phyloP scores from a whole-genome alignment of 495 filamentous ascomycete genomes.

The Darksidea phi region DNA sequence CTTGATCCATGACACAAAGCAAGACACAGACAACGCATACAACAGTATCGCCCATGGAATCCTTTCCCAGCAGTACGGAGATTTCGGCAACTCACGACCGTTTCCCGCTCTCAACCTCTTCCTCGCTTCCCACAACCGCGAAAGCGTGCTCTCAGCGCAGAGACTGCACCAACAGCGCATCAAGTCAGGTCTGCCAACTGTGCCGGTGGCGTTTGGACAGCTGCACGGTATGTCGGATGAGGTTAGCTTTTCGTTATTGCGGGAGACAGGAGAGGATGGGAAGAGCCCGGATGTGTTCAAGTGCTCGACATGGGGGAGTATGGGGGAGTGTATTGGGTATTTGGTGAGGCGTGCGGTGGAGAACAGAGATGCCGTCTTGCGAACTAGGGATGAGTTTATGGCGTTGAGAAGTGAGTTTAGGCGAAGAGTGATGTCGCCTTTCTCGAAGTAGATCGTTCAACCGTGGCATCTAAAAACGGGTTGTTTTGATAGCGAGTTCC shows the following conservation, averaged over 20 bases:
- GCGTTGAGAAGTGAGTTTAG: neutral
- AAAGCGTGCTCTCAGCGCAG: conserved; percentile 69
- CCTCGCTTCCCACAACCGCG: conserved; percentile 83
- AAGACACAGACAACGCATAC: conserved; percentile 46
- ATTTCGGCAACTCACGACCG: conserved; percentile 13
- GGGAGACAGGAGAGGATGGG: conserved; percentile 36
- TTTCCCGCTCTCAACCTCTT: conserved; percentile 68
- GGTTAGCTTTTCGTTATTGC: conserved; percentile 74
- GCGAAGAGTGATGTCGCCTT: too few species aligned
- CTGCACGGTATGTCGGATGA: conserved; percentile 96
- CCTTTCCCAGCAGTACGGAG: conserved; percentile 27
- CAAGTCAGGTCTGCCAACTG: conserved; percentile 43
- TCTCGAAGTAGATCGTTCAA: too few species aligned
- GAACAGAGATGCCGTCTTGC: conserved; percentile 79
- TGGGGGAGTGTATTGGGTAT: conserved; percentile 89
- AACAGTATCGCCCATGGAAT: conserved; percentile 45
- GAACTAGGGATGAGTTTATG: conserved; percentile 37
- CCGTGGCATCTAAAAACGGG: too few species aligned
- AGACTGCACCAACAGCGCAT: conserved; percentile 46
- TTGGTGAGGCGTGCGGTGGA: conserved; percentile 81
- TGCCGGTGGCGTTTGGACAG: conserved; percentile 72
- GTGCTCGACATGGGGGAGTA: conserved; percentile 85
- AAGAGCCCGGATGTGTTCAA: conserved; percentile 67
- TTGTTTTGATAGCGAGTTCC: too few species aligned
- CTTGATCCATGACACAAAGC: conserved; percentile 49